Evolutionary conservation across 2,329 filamentous ascomycete species (phyloP).

Genomic region (Colletotrichum sp.): DNA sequence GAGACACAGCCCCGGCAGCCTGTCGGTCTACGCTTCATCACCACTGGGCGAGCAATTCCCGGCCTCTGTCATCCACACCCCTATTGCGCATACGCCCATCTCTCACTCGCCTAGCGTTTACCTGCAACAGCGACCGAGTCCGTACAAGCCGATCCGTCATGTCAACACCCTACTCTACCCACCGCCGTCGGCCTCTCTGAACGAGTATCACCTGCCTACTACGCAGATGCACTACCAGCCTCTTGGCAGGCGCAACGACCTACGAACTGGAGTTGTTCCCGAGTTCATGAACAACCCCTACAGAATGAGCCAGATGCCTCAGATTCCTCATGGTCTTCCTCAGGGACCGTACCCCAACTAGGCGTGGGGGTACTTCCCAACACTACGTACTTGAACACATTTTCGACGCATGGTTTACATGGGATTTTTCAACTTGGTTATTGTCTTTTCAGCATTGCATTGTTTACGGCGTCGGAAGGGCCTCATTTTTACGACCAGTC

Average conservation of each 20-base stretch:
- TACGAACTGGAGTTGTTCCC: constrained; percentile 74
- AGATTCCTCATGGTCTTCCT: constrained; percentile 20
- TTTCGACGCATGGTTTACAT: not conserved
- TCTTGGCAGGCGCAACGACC: constrained; percentile 70
- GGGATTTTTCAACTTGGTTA: not conserved
- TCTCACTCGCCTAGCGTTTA: constrained; percentile 88
- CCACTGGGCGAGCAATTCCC: constrained; percentile 68
- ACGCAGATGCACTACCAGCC: constrained; percentile 87
- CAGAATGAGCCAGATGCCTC: constrained; percentile 13
- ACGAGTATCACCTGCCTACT: constrained; percentile 71
- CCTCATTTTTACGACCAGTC: constrained; percentile 8
- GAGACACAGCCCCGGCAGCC: constrained; percentile 55
- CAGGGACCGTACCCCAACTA: constrained; percentile 41
- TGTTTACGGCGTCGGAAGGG: constrained; percentile 21
- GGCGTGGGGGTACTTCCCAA: constrained; percentile 22
- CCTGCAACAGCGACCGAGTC: constrained; percentile 85
- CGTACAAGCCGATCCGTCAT: constrained; percentile 88
- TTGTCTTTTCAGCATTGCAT: constrained; percentile 19
- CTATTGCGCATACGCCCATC: constrained; percentile 63
- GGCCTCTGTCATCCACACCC: constrained; percentile 60
- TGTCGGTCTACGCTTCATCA: constrained; percentile 68
- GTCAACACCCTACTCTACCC: constrained; percentile 92
- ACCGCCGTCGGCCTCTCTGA: constrained; percentile 79
- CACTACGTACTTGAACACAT: not conserved
- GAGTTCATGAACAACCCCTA: constrained; percentile 47